A percentile compares a stretch with the other conserved stretches of the same genome.
Evolutionary conservation across 768 basidiomycete genomes (phyloP).

Genomic region (Naganishia vishniacii): DNA sequence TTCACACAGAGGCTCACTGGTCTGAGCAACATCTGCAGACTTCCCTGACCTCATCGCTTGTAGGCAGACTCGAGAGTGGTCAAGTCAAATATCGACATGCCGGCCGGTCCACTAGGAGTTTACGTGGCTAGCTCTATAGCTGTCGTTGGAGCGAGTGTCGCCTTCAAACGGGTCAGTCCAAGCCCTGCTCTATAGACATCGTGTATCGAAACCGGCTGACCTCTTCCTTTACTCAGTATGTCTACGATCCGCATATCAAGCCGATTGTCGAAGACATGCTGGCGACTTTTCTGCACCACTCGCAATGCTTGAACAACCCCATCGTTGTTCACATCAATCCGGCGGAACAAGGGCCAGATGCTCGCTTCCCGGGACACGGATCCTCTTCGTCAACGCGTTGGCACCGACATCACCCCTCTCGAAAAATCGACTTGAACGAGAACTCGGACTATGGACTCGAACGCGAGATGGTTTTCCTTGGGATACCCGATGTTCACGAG

Average conservation of each 20-base stretch:
- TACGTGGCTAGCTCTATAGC: slow-evolving; percentile 8
- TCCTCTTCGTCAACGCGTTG: neutral
- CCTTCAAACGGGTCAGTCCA: slow-evolving; percentile 14
- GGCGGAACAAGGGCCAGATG: neutral
- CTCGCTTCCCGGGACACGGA: neutral
- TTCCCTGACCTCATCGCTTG: too few relatives aligned
- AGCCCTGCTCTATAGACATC: neutral
- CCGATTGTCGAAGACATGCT: slow-evolving; percentile 19
- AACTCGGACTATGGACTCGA: neutral
- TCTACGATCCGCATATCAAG: slow-evolving; percentile 24
- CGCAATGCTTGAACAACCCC: slow-evolving; percentile 12
- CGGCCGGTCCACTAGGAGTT: neutral
- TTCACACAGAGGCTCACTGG: too few relatives aligned
- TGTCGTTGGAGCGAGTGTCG: slow-evolving; percentile 12
- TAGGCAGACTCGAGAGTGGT: too few relatives aligned
- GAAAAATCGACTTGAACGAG: neutral
- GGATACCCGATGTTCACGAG: neutral
- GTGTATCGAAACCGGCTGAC: too few relatives aligned
- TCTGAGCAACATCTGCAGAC: too few relatives aligned
- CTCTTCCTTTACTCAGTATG: slow-evolving; percentile 1
- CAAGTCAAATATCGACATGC: neutral
- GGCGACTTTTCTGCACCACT: neutral
- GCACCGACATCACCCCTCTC: neutral
- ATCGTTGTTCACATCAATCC: neutral
- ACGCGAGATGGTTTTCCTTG: neutral